Evolutionary conservation across 1,284 basidiomycete species (phyloP).

Genomic region (Pseudozyma hubeiensis): DNA sequence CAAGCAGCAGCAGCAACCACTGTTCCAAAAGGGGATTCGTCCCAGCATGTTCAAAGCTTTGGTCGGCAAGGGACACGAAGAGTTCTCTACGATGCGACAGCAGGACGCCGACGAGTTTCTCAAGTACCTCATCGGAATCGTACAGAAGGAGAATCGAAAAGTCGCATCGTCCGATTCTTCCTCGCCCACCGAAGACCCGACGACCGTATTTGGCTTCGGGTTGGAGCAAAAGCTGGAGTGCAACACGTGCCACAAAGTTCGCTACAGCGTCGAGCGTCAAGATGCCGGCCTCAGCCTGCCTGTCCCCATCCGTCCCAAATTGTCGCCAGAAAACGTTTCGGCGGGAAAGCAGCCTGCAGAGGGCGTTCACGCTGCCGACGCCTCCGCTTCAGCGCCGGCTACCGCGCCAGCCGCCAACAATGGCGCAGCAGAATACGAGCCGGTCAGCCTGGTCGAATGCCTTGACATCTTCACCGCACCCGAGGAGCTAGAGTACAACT

Average conservation of each 20-base stretch:
- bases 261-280: constrained; percentile 82
- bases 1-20: constrained; percentile 21
- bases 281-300: constrained; percentile 82
- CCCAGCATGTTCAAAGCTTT: constrained; percentile 89
- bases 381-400: constrained; percentile 2
- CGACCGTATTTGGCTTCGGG: constrained; percentile 81
- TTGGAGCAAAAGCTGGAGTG: constrained; percentile 76
- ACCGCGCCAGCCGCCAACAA: constrained; percentile 5
- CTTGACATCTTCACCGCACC: constrained; percentile 76
- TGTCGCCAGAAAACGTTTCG: constrained; percentile 1
- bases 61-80: constrained; percentile 90
- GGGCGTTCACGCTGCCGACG: constrained; percentile 28
- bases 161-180: constrained; percentile 9
- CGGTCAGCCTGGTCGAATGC: constrained; percentile 78
- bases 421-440: constrained; percentile 73
- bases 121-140: constrained; percentile 80
- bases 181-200: constrained; percentile 71
- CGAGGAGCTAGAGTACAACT: constrained; percentile 80
- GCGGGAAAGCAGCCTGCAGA: constrained; percentile 70
- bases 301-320: constrained; percentile 73
- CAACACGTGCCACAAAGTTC: constrained; percentile 82
- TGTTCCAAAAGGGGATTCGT: constrained; percentile 86
- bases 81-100: constrained; percentile 96
- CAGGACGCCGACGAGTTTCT: constrained; percentile 98
- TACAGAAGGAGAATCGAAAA: constrained; percentile 70